Evolutionary conservation across 257 asterid genomes (phyloP).

Genomic region (Solanum paucissectum): DNA sequence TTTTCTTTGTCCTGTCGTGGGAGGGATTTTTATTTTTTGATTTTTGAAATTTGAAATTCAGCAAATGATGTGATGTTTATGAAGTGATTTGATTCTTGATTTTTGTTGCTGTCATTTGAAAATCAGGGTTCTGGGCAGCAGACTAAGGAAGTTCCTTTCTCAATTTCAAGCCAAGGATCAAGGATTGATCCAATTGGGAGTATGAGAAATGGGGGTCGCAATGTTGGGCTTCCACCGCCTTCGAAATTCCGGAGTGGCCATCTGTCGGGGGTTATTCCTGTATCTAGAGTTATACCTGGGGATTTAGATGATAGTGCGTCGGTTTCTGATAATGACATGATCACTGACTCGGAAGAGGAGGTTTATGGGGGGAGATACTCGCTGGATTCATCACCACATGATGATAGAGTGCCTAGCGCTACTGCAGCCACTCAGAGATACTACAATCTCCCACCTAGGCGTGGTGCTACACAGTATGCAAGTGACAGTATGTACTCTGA

Average conservation of each 20-base stretch:
- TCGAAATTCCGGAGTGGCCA: slow-evolving; percentile 28
- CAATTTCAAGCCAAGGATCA: slow-evolving; percentile 16
- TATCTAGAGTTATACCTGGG: slow-evolving; percentile 22
- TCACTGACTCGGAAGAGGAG: slow-evolving; percentile 30
- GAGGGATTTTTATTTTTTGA: not conserved
- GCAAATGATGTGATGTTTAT: not conserved
- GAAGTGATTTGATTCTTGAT: not conserved
- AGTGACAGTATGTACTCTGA: slow-evolving; percentile 29
- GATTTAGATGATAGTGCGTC: slow-evolving; percentile 23
- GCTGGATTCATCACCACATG: slow-evolving; percentile 37
- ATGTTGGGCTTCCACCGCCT: slow-evolving; percentile 31
- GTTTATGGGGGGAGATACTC: slow-evolving; percentile 35
- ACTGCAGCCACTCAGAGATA: slow-evolving; percentile 11
- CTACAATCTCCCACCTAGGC: slow-evolving; percentile 11
- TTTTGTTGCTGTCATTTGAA: not conserved
- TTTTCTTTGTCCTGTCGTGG: not conserved
- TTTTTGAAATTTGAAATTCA: not conserved
- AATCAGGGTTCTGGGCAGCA: slow-evolving; percentile 28
- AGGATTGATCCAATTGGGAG: slow-evolving; percentile 23
- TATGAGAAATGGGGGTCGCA: slow-evolving; percentile 17
- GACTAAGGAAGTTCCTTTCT: slow-evolving; percentile 15
- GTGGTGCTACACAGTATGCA: slow-evolving; percentile 8
- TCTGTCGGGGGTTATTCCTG: slow-evolving; percentile 27
- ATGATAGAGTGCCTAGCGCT: slow-evolving; percentile 21
- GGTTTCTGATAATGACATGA: slow-evolving; percentile 33